These are phyloP conservation scores for Choiromyces venosus DNA, from an alignment of 495 filamentous ascomycete genomes.

Conservation along the genomic window DNA sequence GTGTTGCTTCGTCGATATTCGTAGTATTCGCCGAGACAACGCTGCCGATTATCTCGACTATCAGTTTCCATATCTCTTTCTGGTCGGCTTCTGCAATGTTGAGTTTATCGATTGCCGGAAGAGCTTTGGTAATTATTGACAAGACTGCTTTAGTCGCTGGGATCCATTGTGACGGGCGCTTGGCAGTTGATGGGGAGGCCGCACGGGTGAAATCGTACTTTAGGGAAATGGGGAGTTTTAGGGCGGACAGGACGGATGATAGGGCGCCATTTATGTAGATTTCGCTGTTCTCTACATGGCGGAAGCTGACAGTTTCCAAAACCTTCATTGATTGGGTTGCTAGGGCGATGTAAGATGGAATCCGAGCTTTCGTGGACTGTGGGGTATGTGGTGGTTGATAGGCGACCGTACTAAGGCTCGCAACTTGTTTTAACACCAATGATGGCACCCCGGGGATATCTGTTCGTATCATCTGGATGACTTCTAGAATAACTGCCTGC, in stretches of 20 bases:
- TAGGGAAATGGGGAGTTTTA: constrained; percentile 61
- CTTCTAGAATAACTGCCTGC: constrained; percentile 67
- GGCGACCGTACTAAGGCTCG: constrained; percentile 64
- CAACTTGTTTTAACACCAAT: constrained; percentile 60
- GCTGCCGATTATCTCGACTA: constrained; percentile 55
- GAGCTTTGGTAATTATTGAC: constrained; percentile 59
- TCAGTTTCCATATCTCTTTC: constrained; percentile 54
- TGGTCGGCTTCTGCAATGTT: constrained; percentile 49
- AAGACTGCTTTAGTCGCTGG: constrained; percentile 66
- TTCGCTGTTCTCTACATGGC: constrained; percentile 57
- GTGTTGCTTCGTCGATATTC: constrained; percentile 45
- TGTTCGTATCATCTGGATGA: constrained; percentile 63
- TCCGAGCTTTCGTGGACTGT: constrained; percentile 32
- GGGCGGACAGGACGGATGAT: constrained; percentile 54
- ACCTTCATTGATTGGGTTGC: constrained; percentile 70
- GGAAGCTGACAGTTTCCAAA: constrained; percentile 57
- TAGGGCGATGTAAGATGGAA: constrained; percentile 76
- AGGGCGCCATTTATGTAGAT: constrained; percentile 63
- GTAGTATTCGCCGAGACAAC: constrained; percentile 54
- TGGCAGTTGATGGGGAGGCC: constrained; percentile 44
- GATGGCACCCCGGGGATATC: constrained; percentile 63
- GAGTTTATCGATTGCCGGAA: constrained; percentile 57
- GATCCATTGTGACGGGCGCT: constrained; percentile 64
- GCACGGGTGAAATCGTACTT: constrained; percentile 64
- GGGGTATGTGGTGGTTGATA: constrained; percentile 46